Evolutionary conservation across 176 grass and related monocot genomes (phyloP).

Genomic region (Oropetium thomaeum): DNA sequence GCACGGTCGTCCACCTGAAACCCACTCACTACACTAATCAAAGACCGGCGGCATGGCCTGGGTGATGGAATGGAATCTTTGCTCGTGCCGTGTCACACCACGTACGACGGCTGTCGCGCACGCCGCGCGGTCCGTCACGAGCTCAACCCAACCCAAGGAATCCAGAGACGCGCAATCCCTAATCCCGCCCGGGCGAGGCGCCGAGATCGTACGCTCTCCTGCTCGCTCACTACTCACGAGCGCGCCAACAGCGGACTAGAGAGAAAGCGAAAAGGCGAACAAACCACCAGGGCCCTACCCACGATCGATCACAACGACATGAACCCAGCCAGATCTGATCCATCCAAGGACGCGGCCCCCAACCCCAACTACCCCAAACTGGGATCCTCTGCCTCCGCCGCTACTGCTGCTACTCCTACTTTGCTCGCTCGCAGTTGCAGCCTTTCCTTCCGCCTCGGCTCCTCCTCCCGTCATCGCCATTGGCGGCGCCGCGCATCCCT

Average conservation of each 20-base stretch:
- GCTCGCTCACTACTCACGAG: too few species aligned
- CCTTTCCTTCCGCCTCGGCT: not conserved
- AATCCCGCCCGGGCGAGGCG: too few species aligned
- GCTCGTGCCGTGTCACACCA: not conserved
- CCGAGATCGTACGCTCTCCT: not conserved
- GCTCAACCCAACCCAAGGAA: not conserved
- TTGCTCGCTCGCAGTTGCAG: too few species aligned
- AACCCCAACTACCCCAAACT: not conserved
- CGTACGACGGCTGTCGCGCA: not conserved
- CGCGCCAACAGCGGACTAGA: not conserved
- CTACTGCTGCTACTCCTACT: not conserved
- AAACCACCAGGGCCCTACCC: not conserved
- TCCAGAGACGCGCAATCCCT: not conserved
- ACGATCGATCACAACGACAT: not conserved
- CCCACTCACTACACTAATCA: not conserved
- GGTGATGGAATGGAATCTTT: not conserved
- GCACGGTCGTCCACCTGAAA: too few species aligned
- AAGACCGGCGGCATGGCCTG: not conserved
- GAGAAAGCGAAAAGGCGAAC: not conserved
- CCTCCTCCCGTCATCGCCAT: not conserved
- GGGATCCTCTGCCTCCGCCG: not conserved
- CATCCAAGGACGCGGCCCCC: not conserved
- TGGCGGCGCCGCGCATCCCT: constrained; percentile 1
- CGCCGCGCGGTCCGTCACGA: not conserved
- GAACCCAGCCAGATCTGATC: not conserved